phyloP scores from a whole-genome alignment of 2,329 filamentous ascomycete species.

The Cercospora janseana region DNA sequence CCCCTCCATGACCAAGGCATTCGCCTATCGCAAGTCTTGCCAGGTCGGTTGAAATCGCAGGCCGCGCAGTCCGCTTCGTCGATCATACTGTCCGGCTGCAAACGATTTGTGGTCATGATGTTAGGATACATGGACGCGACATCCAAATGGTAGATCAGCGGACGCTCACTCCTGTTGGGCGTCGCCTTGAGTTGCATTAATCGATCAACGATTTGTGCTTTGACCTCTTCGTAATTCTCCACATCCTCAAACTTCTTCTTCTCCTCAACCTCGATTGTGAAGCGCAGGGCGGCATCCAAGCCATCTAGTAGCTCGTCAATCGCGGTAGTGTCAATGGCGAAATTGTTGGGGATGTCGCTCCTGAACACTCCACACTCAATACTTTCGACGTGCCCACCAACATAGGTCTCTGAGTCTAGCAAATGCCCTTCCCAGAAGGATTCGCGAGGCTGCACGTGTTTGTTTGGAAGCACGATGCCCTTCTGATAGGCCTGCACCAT shows the following conservation, averaged over 20 bases:
- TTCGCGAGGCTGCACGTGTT: constrained; percentile 86
- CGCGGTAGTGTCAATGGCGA: constrained; percentile 81
- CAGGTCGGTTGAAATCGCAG: constrained; percentile 96
- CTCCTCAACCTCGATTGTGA: constrained; percentile 62
- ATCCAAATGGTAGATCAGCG: constrained; percentile 95
- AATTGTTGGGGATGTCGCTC: constrained; percentile 91
- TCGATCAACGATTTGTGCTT: constrained; percentile 71
- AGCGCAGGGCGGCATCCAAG: constrained; percentile 82
- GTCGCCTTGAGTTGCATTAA: constrained; percentile 73
- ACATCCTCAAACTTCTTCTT: constrained; percentile 54
- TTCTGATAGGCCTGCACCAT: constrained; percentile 98
- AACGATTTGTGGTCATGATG: constrained; percentile 98
- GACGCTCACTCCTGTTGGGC: constrained; percentile 79
- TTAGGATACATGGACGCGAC: constrained; percentile 99
- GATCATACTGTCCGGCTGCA: constrained; percentile 99
- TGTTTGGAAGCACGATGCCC: constrained; percentile 91
- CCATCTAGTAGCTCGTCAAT: constrained; percentile 86
- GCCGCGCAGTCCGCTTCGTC: constrained; percentile 92
- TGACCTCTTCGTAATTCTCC: constrained; percentile 61
- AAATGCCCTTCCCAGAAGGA: constrained; percentile 96
- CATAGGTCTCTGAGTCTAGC: constrained; percentile 94
- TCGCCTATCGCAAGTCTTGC: constrained; percentile 92
- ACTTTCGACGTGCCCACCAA: constrained; percentile 97
- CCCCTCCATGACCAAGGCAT: constrained; percentile 98
- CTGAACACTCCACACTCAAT: constrained; percentile 97